Base-by-base conservation (phyloP, 345 rosid species). In the Arabis hirsuta region DNA sequence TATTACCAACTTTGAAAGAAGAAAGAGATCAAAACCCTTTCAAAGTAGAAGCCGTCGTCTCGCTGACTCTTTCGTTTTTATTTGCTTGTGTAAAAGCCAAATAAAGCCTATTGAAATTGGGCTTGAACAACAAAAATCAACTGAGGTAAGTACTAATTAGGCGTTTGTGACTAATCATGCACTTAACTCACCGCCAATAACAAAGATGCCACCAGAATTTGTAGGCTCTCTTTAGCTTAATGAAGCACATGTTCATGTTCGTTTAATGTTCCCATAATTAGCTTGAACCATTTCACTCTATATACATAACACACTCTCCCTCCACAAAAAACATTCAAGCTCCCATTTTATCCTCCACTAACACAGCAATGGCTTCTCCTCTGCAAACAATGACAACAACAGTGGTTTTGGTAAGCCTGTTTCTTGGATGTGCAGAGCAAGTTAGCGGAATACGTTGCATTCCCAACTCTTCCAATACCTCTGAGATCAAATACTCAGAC, bases 401-500 rank as follows among this genome's bases (percentile, higher is more conserved):
- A 58, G 11, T 42, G 34, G 7, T 59, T 67, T 14, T 74, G 34
- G 46, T 59, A 59, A 60, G 50, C 51, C 19, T 77, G 71, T 13
- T 61, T 64, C 50, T 85, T 43, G 79, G 75, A 5, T 31, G 69
- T 61, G 64, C 80, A 0, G 61, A 64, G 26, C 74, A 70, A 62
- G 87, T 78, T 27, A 58, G 64, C 12, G 89, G 78, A 34, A 74
- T 69, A 20, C 83, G 85, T 47, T 48, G 75, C 39, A 52, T 66
- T 60, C 81, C 84, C 0, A 4, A 51, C 41, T 58, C 68, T 12
- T 59, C 79, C 48, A 27, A 54, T 55, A 62, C 75, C 8, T 66
- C 3, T 14, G 84, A 81, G 14, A 62, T 71, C 76, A 86, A 85
- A 65, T 82, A 82, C 61, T 87, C 92, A 5, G 73, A 84, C 51